Conservation (phyloP, 1,284 basidiomycete genomes). For the Apiotrichum gracile region DNA sequence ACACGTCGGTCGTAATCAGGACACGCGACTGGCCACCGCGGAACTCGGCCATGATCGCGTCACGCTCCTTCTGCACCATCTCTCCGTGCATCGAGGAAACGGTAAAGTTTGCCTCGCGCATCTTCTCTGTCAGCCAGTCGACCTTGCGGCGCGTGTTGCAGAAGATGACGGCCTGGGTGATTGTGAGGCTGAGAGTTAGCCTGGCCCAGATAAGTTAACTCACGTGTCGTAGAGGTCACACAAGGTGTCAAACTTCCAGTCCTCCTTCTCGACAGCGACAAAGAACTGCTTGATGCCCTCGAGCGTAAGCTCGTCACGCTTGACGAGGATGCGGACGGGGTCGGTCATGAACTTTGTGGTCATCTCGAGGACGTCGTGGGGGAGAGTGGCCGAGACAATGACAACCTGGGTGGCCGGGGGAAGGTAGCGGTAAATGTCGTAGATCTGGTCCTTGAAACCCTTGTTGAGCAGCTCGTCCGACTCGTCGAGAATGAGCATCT, state of each 20-base stretch:
- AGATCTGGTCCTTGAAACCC: slow-evolving; percentile 99
- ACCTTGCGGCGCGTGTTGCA: slow-evolving; percentile 99
- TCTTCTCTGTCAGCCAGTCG: slow-evolving; percentile 98
- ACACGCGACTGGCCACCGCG: slow-evolving; percentile 83
- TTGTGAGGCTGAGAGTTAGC: slow-evolving; percentile 59
- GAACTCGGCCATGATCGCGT: slow-evolving; percentile 99
- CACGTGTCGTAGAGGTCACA: slow-evolving; percentile 95
- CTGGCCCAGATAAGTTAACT: neutral
- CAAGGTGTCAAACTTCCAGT: slow-evolving; percentile 99
- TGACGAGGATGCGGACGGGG: slow-evolving; percentile 90
- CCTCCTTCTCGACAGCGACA: slow-evolving; percentile 98
- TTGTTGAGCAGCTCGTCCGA: slow-evolving; percentile 96
- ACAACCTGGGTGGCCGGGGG: slow-evolving; percentile 98
- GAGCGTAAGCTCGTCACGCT: slow-evolving; percentile 98
- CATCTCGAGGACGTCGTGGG: slow-evolving; percentile 98
- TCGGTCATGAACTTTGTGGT: slow-evolving; percentile 99
- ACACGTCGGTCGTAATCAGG: slow-evolving; percentile 94
- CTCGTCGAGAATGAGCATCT: slow-evolving; percentile 98
- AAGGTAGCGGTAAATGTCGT: slow-evolving; percentile 97
- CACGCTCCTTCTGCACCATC: slow-evolving; percentile 97
- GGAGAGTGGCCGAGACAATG: slow-evolving; percentile 88
- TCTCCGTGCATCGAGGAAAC: slow-evolving; percentile 93
- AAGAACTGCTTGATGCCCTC: slow-evolving; percentile 99
- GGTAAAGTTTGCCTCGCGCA: slow-evolving; percentile 94
- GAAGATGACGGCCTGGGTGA: slow-evolving; percentile 99